Conservation (phyloP, 148 eudicot species). For the Rhododendron vialii region DNA sequence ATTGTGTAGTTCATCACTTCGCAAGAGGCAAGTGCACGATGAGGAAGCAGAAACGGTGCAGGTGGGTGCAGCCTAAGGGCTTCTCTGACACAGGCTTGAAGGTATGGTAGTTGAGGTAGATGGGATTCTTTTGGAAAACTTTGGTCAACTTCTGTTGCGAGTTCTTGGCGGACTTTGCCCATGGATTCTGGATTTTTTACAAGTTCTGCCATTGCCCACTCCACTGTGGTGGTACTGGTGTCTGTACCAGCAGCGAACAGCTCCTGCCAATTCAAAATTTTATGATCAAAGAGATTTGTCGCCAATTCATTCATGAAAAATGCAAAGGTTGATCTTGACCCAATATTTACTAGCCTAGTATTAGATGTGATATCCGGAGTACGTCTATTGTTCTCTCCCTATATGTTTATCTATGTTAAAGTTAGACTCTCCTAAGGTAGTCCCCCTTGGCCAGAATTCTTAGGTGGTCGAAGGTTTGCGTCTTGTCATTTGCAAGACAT, state of each 20-base stretch:
- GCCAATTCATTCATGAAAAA: neutral
- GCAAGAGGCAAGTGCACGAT: constrained; percentile 1
- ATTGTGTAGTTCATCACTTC: constrained; percentile 21
- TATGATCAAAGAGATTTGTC: neutral
- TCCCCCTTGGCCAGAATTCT: neutral
- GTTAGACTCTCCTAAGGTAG: neutral
- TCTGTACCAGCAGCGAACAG: constrained; percentile 25
- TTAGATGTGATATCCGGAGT: neutral
- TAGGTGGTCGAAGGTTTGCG: neutral
- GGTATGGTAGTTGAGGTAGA: constrained; percentile 19
- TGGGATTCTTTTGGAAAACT: constrained; percentile 1
- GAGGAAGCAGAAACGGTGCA: constrained; percentile 19
- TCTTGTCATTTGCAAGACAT: neutral
- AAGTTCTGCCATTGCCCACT: constrained; percentile 27
- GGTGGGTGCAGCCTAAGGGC: constrained; percentile 19
- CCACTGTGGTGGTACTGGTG: constrained; percentile 8
- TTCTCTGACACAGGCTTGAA: constrained; percentile 25
- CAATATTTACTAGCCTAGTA: neutral
- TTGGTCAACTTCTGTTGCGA: neutral
- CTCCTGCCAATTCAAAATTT: constrained; percentile 14
- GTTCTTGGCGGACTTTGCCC: constrained; percentile 15
- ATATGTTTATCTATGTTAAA: neutral
- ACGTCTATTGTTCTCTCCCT: neutral
- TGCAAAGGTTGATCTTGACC: neutral
- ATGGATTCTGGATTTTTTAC: constrained; percentile 8